phyloP scores from a whole-genome alignment of 306 rosid species.

The Acacia crassicarpa region DNA sequence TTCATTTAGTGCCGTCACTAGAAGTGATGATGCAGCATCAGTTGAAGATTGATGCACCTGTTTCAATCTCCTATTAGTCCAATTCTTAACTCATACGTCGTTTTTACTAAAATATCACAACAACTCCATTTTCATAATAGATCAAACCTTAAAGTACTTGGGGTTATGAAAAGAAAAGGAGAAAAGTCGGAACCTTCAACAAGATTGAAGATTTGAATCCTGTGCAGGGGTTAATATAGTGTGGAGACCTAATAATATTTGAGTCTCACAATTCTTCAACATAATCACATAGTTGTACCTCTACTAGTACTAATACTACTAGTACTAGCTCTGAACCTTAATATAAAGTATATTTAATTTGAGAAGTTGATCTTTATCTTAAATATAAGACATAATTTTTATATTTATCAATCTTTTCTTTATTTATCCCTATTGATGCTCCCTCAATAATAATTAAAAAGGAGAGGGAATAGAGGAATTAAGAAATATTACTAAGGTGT shows the following conservation, averaged over 20 bases:
- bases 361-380: too few relatives aligned
- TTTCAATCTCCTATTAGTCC: not conserved
- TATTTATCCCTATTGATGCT: too few relatives aligned
- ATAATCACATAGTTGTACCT: not conserved
- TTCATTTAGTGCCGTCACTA: conserved; percentile 83
- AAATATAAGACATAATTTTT: too few relatives aligned
- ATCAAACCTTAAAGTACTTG: not conserved
- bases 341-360: too few relatives aligned
- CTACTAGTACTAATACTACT: not conserved
- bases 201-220: not conserved
- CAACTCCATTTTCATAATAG: not conserved
- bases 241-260: too few relatives aligned
- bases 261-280: too few relatives aligned
- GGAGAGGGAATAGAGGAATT: too few relatives aligned
- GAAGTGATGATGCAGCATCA: conserved; percentile 87
- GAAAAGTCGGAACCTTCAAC: not conserved
- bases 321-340: too few relatives aligned
- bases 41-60: conserved; percentile 85
- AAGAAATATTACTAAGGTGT: too few relatives aligned
- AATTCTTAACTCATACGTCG: not conserved
- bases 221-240: not conserved
- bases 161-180: too few relatives aligned
- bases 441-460: too few relatives aligned
- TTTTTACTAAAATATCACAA: not conserved
- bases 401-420: too few relatives aligned